These are phyloP conservation scores for Verruconis gallopava DNA, from an alignment of 2,329 filamentous ascomycete species.

Conservation along the genomic window DNA sequence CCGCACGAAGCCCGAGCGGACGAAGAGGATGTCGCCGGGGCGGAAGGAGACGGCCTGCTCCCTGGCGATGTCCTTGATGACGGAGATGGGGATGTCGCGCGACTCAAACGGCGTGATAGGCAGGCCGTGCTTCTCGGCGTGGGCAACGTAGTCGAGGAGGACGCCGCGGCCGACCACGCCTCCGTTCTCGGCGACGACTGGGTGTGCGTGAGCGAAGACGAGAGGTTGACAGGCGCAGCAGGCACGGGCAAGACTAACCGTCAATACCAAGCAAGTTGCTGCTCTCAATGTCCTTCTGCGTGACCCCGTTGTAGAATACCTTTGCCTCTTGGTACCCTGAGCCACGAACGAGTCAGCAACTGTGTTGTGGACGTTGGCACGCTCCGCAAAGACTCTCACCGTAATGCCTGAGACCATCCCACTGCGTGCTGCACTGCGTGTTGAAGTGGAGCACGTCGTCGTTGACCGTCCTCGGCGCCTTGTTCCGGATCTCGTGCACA, in stretches of 20 bases:
- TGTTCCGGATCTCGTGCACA: slow-evolving; percentile 39
- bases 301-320: slow-evolving; percentile 20
- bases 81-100: slow-evolving; percentile 22
- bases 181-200: slow-evolving; percentile 11
- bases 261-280: slow-evolving; percentile 14
- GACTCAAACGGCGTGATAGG: slow-evolving; percentile 25
- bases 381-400: too few relatives aligned
- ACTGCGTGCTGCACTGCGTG: slow-evolving; percentile 45
- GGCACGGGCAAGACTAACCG: slow-evolving; percentile 7
- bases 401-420: slow-evolving; percentile 43
- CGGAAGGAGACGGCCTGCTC: slow-evolving; percentile 39
- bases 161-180: slow-evolving; percentile 45
- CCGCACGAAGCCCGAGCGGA: slow-evolving; percentile 35
- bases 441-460: slow-evolving; percentile 49
- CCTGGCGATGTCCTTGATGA: slow-evolving; percentile 31
- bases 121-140: slow-evolving; percentile 23
- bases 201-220: background rate
- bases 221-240: too few relatives aligned
- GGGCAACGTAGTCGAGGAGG: slow-evolving; percentile 40
- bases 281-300: slow-evolving; percentile 18
- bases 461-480: slow-evolving; percentile 41
- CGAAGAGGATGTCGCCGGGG: slow-evolving; percentile 41
- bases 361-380: too few relatives aligned
- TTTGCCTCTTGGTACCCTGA: slow-evolving; percentile 8
- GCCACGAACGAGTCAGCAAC: too few relatives aligned